Base-by-base conservation (phyloP, 2,329 filamentous ascomycete species). In the Juglanconis oblonga region DNA sequence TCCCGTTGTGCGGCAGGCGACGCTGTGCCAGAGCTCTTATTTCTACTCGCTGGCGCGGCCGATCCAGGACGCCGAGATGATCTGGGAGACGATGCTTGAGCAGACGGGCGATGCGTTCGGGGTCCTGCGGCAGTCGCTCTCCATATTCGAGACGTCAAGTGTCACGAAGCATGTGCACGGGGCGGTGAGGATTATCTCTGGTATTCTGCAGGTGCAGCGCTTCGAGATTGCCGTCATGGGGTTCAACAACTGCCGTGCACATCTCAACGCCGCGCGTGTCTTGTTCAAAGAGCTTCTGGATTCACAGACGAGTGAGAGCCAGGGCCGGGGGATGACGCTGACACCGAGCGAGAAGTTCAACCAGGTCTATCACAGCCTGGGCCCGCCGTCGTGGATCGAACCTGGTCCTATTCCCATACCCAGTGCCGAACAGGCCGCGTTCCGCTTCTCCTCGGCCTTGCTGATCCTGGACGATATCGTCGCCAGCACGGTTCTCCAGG, bases 241-340 rank as follows among this genome's bases (percentile, higher is more conserved):
- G 44, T 70, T 72, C 17, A 73, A 74, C 4, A 78, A 78, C 63
- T 79, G 71, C 61, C 73, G 76, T 54, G 74, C 75, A 68, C 79
- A 78, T 61, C 72, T 77, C 4, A 73, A 74, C 55, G 75, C 75
- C 5, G 78, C 79, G 14, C 65, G 78, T 13, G 69, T 70, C 42
- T 69, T 78, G n/a, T 77, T 76, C 57, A 68, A 67, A 57, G 69
- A 74, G 55, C 68, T 71, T 8, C 67, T 72, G 64, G 57, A 70
- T 29, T 66, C 71, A 5, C n/a, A 33, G 49, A 45, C n/a, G n/a
- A n/a, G n/a, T n/a, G n/a, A n/a, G n/a, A n/a, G n/a, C n/a, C n/a
- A n/a, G n/a, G n/a, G n/a, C n/a, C n/a, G n/a, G n/a, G n/a, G n/a
- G n/a, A n/a, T n/a, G n/a, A n/a, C n/a, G n/a, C n/a, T n/a, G n/a